Evolutionary conservation across 805 yeast genomes (phyloP).

Genomic region (Pichia membranifaciens): DNA sequence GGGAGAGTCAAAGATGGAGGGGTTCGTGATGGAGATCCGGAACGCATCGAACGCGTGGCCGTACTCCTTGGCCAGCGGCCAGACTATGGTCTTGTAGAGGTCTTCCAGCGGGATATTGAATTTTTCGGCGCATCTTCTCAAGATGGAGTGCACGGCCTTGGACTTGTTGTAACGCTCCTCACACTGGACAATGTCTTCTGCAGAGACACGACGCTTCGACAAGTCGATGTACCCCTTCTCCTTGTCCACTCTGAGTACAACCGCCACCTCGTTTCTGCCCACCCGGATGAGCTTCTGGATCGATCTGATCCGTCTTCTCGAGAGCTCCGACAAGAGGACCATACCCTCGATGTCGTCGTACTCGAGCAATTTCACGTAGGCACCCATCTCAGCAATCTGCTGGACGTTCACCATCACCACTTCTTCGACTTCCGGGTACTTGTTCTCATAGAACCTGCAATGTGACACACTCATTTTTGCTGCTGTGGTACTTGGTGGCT

Average conservation of each 20-base stretch:
- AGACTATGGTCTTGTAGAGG: conserved; percentile 83
- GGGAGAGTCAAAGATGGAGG: conserved; percentile 70
- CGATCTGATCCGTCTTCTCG: conserved; percentile 97
- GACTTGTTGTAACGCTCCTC: conserved; percentile 96
- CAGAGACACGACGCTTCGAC: conserved; percentile 95
- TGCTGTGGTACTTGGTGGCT: too few species aligned
- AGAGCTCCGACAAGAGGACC: conserved; percentile 91
- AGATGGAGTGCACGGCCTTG: conserved; percentile 95
- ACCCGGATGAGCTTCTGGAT: conserved; percentile 96
- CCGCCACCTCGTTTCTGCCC: conserved; percentile 97
- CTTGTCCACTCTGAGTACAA: conserved; percentile 94
- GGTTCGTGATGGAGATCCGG: conserved; percentile 90
- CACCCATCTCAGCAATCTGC: conserved; percentile 99
- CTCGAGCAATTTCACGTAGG: conserved; percentile 91
- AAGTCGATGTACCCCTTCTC: conserved; percentile 98
- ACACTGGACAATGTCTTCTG: conserved; percentile 95
- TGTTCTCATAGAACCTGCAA: conserved; percentile 96
- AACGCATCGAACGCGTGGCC: conserved; percentile 98
- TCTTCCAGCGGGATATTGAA: conserved; percentile 81
- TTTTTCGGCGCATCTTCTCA: conserved; percentile 97
- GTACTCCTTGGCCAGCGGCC: conserved; percentile 94
- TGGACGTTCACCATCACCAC: conserved; percentile 98
- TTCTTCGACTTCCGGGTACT: conserved; percentile 97
- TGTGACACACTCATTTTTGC: conserved; percentile 78
- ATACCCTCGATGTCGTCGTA: conserved; percentile 98